A percentile compares a stretch with the other conserved stretches of the same genome.
These are phyloP conservation scores for Nissolia schottii DNA, from an alignment of 306 rosid genomes.

Conservation along the genomic window DNA sequence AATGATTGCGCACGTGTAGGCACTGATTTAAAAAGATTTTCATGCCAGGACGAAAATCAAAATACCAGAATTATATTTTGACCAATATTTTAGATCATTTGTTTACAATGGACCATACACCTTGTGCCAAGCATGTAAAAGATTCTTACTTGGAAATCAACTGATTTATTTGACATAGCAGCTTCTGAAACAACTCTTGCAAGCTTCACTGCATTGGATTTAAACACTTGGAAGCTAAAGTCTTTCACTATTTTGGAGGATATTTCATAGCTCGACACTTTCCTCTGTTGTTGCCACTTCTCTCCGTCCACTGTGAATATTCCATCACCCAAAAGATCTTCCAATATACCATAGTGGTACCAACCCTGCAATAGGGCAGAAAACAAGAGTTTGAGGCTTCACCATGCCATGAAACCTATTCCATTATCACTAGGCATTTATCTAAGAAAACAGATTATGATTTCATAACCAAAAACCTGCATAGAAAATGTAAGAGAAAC, in stretches of 20 bases:
- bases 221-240: slow-evolving; percentile 51
- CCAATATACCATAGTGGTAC: slow-evolving; percentile 51
- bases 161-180: slow-evolving; percentile 30
- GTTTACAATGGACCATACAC: neutral
- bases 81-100: too few relatives aligned
- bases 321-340: slow-evolving; percentile 85
- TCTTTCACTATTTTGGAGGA: slow-evolving; percentile 62
- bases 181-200: slow-evolving; percentile 54
- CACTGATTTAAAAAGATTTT: too few relatives aligned
- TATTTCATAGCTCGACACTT: slow-evolving; percentile 64
- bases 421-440: neutral
- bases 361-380: slow-evolving; percentile 41
- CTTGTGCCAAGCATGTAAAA: too few relatives aligned
- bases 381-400: neutral
- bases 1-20: too few relatives aligned
- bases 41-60: too few relatives aligned
- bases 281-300: slow-evolving; percentile 82
- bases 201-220: slow-evolving; percentile 57
- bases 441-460: neutral
- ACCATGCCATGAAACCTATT: neutral
- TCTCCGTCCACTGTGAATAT: slow-evolving; percentile 80
- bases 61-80: too few relatives aligned
- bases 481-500: neutral
- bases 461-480: neutral
- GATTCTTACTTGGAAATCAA: slow-evolving; percentile 55